A percentile compares a stretch with the other conserved stretches of the same genome.
Evolutionary conservation across 352 stramenopile genomes (phyloP).

Genomic region (Globisporangium radiosum): DNA sequence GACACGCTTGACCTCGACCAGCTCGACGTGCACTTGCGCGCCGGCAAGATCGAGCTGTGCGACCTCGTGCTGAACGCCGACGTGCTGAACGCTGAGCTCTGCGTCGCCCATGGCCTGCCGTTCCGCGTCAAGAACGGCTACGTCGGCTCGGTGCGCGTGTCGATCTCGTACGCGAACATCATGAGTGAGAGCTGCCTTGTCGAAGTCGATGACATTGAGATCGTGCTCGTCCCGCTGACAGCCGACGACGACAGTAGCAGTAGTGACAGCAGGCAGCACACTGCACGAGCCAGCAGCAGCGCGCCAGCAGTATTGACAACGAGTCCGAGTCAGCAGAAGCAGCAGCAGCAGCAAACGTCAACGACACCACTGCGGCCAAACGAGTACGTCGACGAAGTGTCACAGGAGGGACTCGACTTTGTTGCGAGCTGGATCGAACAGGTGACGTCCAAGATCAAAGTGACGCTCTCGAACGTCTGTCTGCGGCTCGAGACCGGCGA

Average conservation of each 20-base stretch:
- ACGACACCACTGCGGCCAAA: not conserved
- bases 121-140: conserved; percentile 87
- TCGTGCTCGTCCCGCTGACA: conserved; percentile 64
- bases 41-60: conserved; percentile 70
- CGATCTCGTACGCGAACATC: conserved; percentile 84
- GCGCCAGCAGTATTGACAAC: not conserved
- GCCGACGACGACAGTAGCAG: conserved; percentile 1
- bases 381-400: conserved; percentile 69
- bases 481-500: conserved; percentile 66
- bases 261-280: too few species aligned
- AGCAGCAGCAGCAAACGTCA: not conserved
- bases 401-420: conserved; percentile 87
- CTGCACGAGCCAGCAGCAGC: not conserved
- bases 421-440: conserved; percentile 88
- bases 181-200: conserved; percentile 86
- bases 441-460: conserved; percentile 87
- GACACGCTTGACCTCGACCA: conserved; percentile 85
- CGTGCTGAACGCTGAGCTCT: conserved; percentile 76
- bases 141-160: conserved; percentile 73
- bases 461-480: conserved; percentile 84
- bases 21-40: conserved; percentile 77
- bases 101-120: conserved; percentile 53
- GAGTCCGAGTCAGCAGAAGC: conserved; percentile 8
- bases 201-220: conserved; percentile 85
- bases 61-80: conserved; percentile 75